These are phyloP conservation scores for Pythium monospermum DNA, from an alignment of 352 stramenopile species.

Conservation along the genomic window DNA sequence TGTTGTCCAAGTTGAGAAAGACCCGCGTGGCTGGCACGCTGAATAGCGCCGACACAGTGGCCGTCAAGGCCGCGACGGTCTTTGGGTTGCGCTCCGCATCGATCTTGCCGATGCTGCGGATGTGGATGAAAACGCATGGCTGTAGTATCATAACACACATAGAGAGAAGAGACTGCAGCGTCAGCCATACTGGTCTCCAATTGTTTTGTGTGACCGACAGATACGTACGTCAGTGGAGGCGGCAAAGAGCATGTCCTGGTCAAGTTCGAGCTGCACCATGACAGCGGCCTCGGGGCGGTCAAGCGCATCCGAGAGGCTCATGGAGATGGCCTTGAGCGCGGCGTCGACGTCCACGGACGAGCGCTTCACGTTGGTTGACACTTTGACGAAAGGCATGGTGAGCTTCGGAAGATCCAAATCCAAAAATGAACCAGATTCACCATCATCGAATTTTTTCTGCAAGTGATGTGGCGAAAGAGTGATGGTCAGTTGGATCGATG, in stretches of 20 bases:
- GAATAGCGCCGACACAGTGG: constrained; percentile 15
- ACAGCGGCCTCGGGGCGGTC: constrained; percentile 29
- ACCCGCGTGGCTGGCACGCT: constrained; percentile 26
- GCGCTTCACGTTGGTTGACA: constrained; percentile 38
- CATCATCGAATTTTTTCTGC: too few relatives aligned
- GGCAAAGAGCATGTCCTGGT: constrained; percentile 33
- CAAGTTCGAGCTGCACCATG: constrained; percentile 42
- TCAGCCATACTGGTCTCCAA: not conserved
- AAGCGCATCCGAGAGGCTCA: constrained; percentile 31
- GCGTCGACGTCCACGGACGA: constrained; percentile 26
- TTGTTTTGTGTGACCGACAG: not conserved
- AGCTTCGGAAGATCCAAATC: too few relatives aligned
- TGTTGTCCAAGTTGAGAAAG: constrained; percentile 37
- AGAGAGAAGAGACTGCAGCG: not conserved
- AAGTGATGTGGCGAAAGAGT: too few relatives aligned
- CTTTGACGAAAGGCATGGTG: constrained; percentile 37
- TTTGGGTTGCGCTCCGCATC: constrained; percentile 25
- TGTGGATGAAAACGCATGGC: constrained; percentile 32
- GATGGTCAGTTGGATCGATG: too few relatives aligned
- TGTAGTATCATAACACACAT: not conserved
- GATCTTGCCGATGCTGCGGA: constrained; percentile 34
- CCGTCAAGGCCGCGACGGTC: constrained; percentile 24
- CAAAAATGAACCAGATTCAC: too few relatives aligned
- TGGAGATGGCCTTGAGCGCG: constrained; percentile 29
- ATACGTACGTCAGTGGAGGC: constrained; percentile 26